Evolutionary conservation across 805 yeast genomes (phyloP), one percentile per base, ranked within the genome.

Genomic region (Yarrowia divulgata): DNA sequence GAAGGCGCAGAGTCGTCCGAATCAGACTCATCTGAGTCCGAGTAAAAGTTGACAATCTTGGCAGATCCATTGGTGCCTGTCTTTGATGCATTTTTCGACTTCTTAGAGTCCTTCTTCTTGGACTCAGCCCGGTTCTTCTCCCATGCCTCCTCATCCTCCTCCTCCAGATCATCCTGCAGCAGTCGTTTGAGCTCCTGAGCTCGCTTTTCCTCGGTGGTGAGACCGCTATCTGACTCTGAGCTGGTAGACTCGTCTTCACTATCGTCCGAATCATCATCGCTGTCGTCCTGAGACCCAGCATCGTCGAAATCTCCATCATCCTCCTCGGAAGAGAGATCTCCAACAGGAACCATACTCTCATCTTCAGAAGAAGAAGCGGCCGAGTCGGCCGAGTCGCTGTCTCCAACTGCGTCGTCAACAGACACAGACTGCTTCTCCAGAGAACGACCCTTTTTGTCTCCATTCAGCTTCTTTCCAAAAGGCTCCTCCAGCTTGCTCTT

Each of bases 11-110:
- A 58, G 12, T 55, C 68, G 19, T 48, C 54, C 3, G 68, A 40
- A 8, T 50, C 49, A n/a, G 37, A 67, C 9, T 64, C 70, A 23
- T 73, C 75, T 14, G 71, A 73, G 6, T 74, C 76, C 6, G 73
- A 70, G 69, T 73, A 63, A 14, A 63, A 63, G 68, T 63, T 48
- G 46, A 63, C 68, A 14, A 48, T 40, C n/a, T 63, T 63, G 32
- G 42, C 43, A 4, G 18, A 12, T 8, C 57, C 57, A 35, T 58
- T 58, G 6, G 39, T 49, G 12, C 54, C 54, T 12, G 16, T 35
- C 45, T 37, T 54, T 39, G 43, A 19, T 34, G 60, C 43, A 8
- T 35, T 37, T 29, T 55, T 57, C 29, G 63, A 19, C 34, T 39
- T 40, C 10, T 57, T 57, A 12, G 62, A 39, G 6, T 29, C 32